Percentiles rank a stretch among this genome's conserved stretches.
These are phyloP conservation scores for Fusarium annulatum DNA, from an alignment of 2,329 filamentous ascomycete genomes.

Conservation along the genomic window DNA sequence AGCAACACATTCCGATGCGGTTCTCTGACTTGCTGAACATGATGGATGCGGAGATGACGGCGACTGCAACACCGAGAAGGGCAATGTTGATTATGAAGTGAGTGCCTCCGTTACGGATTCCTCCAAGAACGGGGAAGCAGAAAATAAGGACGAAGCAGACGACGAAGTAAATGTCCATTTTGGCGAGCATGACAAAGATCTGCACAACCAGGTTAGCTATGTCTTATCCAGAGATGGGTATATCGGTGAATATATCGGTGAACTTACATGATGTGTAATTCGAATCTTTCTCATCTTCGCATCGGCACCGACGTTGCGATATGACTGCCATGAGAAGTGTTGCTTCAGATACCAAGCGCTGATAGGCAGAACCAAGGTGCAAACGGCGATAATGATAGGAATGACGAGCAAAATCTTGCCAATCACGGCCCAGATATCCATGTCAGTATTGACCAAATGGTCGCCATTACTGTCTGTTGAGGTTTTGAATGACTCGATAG, in stretches of 20 bases:
- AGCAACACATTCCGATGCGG: neutral
- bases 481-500: neutral
- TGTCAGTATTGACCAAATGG: neutral
- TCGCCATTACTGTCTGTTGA: neutral
- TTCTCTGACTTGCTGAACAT: conserved; percentile 6
- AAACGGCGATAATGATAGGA: neutral
- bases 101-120: neutral
- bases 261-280: neutral
- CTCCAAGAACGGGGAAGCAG: neutral
- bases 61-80: neutral
- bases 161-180: neutral
- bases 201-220: neutral
- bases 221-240: no score
- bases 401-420: neutral
- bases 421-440: neutral
- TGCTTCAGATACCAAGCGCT: conserved; percentile 12
- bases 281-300: conserved; percentile 9
- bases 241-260: no score
- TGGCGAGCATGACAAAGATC: conserved; percentile 18
- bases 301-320: conserved; percentile 11
- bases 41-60: neutral
- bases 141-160: neutral
- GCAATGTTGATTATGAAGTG: neutral
- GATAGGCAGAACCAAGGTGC: neutral
- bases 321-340: conserved; percentile 12